phyloP scores from a whole-genome alignment of 148 eudicot species.

The Persicaria maculosa region DNA sequence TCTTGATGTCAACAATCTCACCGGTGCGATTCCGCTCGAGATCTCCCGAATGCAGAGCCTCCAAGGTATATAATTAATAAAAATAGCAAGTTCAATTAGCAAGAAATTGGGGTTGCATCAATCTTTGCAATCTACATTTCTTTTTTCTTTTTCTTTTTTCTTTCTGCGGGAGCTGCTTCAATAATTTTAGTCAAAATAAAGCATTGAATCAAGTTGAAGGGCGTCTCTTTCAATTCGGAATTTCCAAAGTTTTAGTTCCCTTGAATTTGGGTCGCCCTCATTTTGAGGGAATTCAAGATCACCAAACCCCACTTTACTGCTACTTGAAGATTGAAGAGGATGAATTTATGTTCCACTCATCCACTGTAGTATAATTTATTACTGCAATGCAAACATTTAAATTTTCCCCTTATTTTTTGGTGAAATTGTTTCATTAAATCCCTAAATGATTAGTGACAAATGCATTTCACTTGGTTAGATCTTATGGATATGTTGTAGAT shows the following conservation, averaged over 20 bases:
- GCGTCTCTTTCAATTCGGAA: neutral
- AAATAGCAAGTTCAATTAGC: neutral
- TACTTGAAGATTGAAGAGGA: neutral
- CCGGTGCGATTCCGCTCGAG: constrained; percentile 51
- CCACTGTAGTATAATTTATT: neutral
- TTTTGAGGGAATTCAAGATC: neutral
- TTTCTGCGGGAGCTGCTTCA: too few species aligned
- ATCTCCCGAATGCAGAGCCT: constrained; percentile 66
- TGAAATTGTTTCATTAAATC: too few species aligned
- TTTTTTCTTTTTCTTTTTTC: neutral
- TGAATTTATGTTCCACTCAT: neutral
- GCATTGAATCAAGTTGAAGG: neutral
- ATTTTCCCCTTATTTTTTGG: neutral
- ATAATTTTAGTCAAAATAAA: neutral
- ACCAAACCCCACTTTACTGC: neutral
- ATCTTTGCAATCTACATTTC: neutral
- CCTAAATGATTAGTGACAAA: too few species aligned
- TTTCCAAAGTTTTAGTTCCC: neutral
- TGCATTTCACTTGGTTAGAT: too few species aligned
- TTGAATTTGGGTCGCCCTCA: neutral
- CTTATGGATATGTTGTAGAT: too few species aligned
- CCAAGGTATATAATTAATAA: constrained; percentile 39
- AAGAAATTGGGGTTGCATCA: neutral
- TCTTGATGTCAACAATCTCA: constrained; percentile 64
- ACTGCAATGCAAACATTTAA: neutral